Evolutionary conservation across 164 flowering plant species (phyloP).

Genomic region (Akebia trifoliata): DNA sequence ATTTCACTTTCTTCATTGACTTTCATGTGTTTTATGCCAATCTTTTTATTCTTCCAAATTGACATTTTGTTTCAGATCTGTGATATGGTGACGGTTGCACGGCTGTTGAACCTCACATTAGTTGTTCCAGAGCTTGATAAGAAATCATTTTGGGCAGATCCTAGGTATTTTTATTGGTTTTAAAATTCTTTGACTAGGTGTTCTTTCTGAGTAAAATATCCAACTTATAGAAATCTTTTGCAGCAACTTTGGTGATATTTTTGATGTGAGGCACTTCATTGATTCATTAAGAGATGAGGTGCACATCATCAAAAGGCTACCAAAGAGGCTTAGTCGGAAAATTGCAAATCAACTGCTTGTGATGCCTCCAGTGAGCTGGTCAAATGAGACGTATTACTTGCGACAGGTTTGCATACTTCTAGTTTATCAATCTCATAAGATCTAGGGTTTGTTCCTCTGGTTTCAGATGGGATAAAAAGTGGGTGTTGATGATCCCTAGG

Average conservation of each 20-base stretch:
- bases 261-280: constrained; percentile 81
- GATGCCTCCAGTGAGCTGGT: constrained; percentile 99
- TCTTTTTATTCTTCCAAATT: constrained; percentile 1
- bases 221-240: constrained; percentile 13
- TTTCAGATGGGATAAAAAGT: not conserved
- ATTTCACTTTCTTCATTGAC: not conserved
- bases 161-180: constrained; percentile 50
- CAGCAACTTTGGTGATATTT: constrained; percentile 91
- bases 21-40: not conserved
- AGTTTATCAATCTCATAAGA: not conserved
- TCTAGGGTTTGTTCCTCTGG: not conserved
- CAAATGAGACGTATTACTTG: constrained; percentile 80
- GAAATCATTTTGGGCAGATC: constrained; percentile 95
- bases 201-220: constrained; percentile 5
- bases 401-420: constrained; percentile 55
- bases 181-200: not conserved
- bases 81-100: constrained; percentile 96
- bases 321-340: constrained; percentile 52
- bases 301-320: constrained; percentile 69
- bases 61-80: constrained; percentile 78
- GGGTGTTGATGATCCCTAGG: not conserved
- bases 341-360: constrained; percentile 41
- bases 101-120: constrained; percentile 81
- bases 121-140: constrained; percentile 97
- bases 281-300: constrained; percentile 90